These are phyloP conservation scores for Neonectria hederae DNA, from an alignment of 2,329 filamentous ascomycete species.

Conservation along the genomic window DNA sequence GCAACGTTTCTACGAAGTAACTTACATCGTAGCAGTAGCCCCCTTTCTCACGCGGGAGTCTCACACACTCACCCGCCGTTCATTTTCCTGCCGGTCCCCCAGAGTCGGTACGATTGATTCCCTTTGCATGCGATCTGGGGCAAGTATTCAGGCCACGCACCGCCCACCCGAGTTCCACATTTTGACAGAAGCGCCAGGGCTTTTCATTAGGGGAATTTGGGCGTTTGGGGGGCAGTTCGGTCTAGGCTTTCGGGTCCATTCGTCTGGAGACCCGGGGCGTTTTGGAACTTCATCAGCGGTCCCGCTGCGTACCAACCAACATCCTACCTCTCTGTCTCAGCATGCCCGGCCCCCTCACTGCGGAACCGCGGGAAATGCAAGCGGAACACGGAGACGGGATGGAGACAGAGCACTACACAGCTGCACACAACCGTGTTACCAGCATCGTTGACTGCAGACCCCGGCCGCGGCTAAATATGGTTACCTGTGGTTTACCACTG, in stretches of 20 bases:
- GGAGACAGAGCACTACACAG: no score
- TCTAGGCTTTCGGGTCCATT: neutral
- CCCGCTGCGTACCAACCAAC: neutral
- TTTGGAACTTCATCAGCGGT: neutral
- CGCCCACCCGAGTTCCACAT: neutral
- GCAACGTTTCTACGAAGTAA: neutral
- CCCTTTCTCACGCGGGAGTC: neutral
- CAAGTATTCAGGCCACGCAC: neutral
- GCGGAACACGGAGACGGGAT: neutral
- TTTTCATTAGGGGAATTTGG: neutral
- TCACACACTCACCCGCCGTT: neutral
- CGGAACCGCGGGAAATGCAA: neutral
- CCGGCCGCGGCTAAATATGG: conserved; percentile 25
- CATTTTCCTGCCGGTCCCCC: neutral
- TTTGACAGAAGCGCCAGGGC: neutral
- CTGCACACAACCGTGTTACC: no score
- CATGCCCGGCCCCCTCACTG: neutral
- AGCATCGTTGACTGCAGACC: neutral
- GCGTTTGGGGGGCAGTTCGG: neutral
- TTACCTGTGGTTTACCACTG: conserved; percentile 19
- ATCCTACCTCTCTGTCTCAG: neutral
- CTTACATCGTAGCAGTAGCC: neutral
- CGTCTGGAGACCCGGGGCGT: no score
- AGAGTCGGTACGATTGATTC: neutral
- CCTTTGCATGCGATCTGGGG: neutral